Evolutionary conservation across 1,284 basidiomycete species (phyloP).

Genomic region (Tranzscheliella williamsii): DNA sequence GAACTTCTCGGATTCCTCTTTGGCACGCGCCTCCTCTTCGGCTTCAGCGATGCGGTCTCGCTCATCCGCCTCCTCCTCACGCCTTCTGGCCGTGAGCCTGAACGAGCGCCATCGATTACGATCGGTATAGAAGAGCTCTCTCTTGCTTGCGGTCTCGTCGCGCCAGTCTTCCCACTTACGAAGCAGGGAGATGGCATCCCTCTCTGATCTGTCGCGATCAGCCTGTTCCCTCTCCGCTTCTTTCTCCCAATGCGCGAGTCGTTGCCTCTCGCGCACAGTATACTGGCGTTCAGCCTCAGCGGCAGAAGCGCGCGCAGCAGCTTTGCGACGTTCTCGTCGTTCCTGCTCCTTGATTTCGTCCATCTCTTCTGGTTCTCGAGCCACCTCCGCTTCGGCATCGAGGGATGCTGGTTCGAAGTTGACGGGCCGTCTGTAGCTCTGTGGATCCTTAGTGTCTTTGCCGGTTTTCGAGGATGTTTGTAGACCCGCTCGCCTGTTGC

Average conservation of each 20-base stretch:
- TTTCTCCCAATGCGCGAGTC: slow-evolving; percentile 50
- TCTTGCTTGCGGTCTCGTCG: slow-evolving; percentile 19
- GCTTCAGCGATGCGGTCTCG: slow-evolving; percentile 26
- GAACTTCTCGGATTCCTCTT: slow-evolving; percentile 49
- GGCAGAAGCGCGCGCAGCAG: slow-evolving; percentile 29
- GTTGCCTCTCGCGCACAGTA: slow-evolving; percentile 26
- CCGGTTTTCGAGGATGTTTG: slow-evolving; percentile 2
- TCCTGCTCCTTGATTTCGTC: slow-evolving; percentile 28
- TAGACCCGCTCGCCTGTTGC: slow-evolving; percentile 15
- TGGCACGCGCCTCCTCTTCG: slow-evolving; percentile 30
- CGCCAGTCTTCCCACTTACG: slow-evolving; percentile 30
- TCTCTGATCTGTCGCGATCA: slow-evolving; percentile 22
- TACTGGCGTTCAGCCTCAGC: slow-evolving; percentile 39
- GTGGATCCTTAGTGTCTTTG: slow-evolving; percentile 17
- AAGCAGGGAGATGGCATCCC: slow-evolving; percentile 10
- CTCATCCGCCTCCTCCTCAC: slow-evolving; percentile 47
- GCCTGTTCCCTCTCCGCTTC: slow-evolving; percentile 17
- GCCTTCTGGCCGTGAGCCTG: slow-evolving; percentile 21
- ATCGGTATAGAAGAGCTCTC: slow-evolving; percentile 44
- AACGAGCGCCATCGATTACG: slow-evolving; percentile 49
- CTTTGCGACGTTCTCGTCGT: slow-evolving; percentile 26
- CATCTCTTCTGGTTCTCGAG: slow-evolving; percentile 38
- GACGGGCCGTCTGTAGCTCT: slow-evolving; percentile 37
- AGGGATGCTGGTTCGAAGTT: slow-evolving; percentile 32
- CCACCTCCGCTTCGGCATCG: slow-evolving; percentile 6